Conservation (phyloP, 495 filamentous ascomycete species). For the Trichoderma asperelloides region DNA sequence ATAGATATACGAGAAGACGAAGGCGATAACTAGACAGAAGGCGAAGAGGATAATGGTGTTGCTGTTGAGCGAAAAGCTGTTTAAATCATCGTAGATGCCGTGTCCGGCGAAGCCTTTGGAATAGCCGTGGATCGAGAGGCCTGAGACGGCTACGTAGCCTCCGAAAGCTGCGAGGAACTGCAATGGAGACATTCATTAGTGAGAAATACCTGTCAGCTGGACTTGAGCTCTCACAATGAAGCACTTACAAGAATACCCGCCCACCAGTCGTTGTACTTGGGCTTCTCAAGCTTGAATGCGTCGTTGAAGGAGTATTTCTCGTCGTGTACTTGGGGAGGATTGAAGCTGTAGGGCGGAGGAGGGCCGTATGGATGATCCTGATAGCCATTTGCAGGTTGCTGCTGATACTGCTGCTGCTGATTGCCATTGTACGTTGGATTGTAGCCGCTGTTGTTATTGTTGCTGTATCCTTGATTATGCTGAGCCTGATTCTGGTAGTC, state of each 20-base stretch:
- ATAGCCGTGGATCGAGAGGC: slow-evolving; percentile 69
- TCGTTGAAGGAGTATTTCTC: slow-evolving; percentile 63
- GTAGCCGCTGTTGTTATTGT: slow-evolving; percentile 14
- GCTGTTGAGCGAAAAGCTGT: slow-evolving; percentile 61
- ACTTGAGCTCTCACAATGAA: not conserved
- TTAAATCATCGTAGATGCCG: slow-evolving; percentile 64
- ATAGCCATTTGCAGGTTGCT: slow-evolving; percentile 9
- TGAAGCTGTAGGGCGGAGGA: slow-evolving; percentile 3
- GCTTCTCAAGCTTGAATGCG: slow-evolving; percentile 67
- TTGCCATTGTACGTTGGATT: slow-evolving; percentile 1
- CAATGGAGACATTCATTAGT: not conserved
- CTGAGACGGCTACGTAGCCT: slow-evolving; percentile 72
- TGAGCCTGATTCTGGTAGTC: slow-evolving; percentile 14
- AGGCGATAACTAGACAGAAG: slow-evolving; percentile 62
- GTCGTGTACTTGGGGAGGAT: slow-evolving; percentile 7
- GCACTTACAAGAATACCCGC: slow-evolving; percentile 63
- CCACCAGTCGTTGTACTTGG: slow-evolving; percentile 86
- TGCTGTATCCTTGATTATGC: slow-evolving; percentile 9
- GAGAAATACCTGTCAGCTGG: not conserved
- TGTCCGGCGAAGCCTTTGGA: slow-evolving; percentile 53
- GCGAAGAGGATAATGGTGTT: slow-evolving; percentile 80
- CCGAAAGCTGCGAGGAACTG: slow-evolving; percentile 63
- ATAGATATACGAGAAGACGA: slow-evolving; percentile 67
- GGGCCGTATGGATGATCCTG: slow-evolving; percentile 14
- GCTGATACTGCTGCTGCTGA: not conserved